Evolutionary conservation across 257 asterid species (phyloP).

Genomic region (Ilex aquifolium): DNA sequence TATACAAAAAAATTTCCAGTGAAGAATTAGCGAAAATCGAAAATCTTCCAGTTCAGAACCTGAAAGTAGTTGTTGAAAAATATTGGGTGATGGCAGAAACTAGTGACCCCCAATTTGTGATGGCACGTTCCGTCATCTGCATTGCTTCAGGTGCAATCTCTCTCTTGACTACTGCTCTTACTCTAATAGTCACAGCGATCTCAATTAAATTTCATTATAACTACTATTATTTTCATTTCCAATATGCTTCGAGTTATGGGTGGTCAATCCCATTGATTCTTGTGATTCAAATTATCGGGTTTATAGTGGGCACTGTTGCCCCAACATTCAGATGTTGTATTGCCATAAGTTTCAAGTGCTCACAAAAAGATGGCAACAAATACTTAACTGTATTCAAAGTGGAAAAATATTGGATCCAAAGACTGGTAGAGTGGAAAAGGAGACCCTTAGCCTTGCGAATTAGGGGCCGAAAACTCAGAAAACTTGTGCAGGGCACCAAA

Average conservation of each 20-base stretch:
- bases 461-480: constrained; percentile 22
- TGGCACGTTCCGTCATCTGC: constrained; percentile 35
- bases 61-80: constrained; percentile 24
- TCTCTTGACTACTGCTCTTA: constrained; percentile 13
- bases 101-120: constrained; percentile 41
- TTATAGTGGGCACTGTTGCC: constrained; percentile 28
- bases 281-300: constrained; percentile 24
- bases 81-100: constrained; percentile 46
- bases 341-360: constrained; percentile 11
- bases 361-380: constrained; percentile 2
- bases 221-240: background rate
- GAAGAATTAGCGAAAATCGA: constrained; percentile 11
- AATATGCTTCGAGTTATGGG: constrained; percentile 18
- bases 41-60: constrained; percentile 9
- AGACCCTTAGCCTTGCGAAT: constrained; percentile 21
- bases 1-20: constrained; percentile 19
- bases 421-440: constrained; percentile 43
- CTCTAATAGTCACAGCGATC: constrained; percentile 22
- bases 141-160: constrained; percentile 21
- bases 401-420: constrained; percentile 40
- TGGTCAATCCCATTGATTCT: constrained; percentile 36
- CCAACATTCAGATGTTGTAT: constrained; percentile 30
- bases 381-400: constrained; percentile 14
- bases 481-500: constrained; percentile 22
- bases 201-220: constrained; percentile 11